Evolutionary conservation across 108 stramenopile species (phyloP), one percentile per base, ranked within the genome.

Genomic region (Fragilariopsis cylindrus): DNA sequence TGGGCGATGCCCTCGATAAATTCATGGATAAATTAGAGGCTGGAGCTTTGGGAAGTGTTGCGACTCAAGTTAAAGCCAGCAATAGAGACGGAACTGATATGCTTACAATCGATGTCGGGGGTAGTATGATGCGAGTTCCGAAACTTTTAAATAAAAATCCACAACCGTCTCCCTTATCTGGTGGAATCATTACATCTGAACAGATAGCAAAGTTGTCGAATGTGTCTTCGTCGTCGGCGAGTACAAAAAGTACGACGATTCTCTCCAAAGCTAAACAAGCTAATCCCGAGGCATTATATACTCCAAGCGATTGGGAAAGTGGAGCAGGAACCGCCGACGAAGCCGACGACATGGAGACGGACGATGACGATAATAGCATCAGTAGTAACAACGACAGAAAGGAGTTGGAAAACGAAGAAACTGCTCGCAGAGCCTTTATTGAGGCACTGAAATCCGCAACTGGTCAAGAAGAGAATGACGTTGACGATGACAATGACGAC

Each of bases 21-120:
- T 95, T 95, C 80, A 95, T 95, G 93, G 86, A 89, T 63, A 87
- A 88, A 68, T 79, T 94, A 30, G 78, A 90, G 64, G 84, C 90
- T 21, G 91, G 91, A 1, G 84, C 89, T 11, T 57, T 83, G 76
- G 90, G 86, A 3, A 81, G 16, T 44, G 87, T 89, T 57, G 75
- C 65, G 11, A 79, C 70, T 12, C 80, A 72, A 69, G 70, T 76
- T 44, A 11, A 44, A 12, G 62, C 43, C 62, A n/a, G 45, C 65
- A 79, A 74, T 48, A 30, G 30, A 30, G 74, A 57, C 30, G 49
- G 16, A 42, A 57, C 13, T 11, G 76, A 78, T 30, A 49, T 71
- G 11, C 65, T 87, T 4, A 65, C 76, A 1, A 75, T 84, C 19
- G 69, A 84, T 62, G 85, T 81, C 53, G 81, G 75, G 12, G 87